phyloP scores from a whole-genome alignment of 306 rosid genomes.

The Castanospermum australe region DNA sequence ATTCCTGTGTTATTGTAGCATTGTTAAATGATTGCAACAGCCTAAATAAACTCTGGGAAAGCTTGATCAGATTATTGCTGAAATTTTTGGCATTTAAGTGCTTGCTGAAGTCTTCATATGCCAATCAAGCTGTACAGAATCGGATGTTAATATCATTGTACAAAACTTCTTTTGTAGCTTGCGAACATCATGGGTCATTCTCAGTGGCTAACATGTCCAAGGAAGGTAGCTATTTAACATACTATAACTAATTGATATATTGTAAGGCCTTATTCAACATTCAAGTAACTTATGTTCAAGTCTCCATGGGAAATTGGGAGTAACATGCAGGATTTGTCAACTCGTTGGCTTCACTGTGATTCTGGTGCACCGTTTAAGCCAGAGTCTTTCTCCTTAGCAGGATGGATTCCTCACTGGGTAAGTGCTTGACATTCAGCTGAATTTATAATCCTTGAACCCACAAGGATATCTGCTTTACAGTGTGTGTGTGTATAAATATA shows the following conservation, averaged over 20 bases:
- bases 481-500: background rate
- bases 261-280: slow-evolving; percentile 16
- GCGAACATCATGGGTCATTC: slow-evolving; percentile 87
- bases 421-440: slow-evolving; percentile 33
- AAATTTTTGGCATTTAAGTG: slow-evolving; percentile 20
- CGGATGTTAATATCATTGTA: slow-evolving; percentile 19
- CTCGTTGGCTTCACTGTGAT: slow-evolving; percentile 95
- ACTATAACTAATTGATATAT: background rate
- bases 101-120: background rate
- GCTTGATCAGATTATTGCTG: background rate
- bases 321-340: slow-evolving; percentile 81
- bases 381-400: slow-evolving; percentile 58
- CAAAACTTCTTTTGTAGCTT: slow-evolving; percentile 67
- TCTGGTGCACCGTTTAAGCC: slow-evolving; percentile 89
- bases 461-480: background rate
- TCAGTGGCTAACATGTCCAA: slow-evolving; percentile 92
- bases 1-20: background rate
- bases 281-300: slow-evolving; percentile 18
- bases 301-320: slow-evolving; percentile 25
- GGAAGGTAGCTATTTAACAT: slow-evolving; percentile 67
- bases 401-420: slow-evolving; percentile 81
- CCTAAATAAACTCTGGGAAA: slow-evolving; percentile 17
- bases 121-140: slow-evolving; percentile 16
- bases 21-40: slow-evolving; percentile 13
- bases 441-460: slow-evolving; percentile 3